phyloP scores from a whole-genome alignment of 768 basidiomycete species.

The Termitomyces sp. region DNA sequence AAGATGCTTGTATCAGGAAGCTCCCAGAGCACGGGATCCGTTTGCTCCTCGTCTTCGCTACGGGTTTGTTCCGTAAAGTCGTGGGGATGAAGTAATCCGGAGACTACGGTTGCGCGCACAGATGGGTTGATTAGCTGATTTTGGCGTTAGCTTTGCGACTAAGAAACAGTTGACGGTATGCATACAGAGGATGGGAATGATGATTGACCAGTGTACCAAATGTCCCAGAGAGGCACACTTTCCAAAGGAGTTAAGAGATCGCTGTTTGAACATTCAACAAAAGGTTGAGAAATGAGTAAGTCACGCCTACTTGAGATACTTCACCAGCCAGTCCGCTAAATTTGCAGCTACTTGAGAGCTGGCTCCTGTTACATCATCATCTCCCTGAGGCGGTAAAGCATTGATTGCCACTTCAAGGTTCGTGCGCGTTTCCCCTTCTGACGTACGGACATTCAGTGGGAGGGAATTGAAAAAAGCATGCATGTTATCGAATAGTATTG shows the following conservation, averaged over 20 bases:
- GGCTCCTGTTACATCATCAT: constrained; percentile 12
- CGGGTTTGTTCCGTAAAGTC: constrained; percentile 30
- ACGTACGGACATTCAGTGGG: constrained; percentile 23
- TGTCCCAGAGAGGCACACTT: constrained; percentile 51
- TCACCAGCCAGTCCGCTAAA: constrained; percentile 46
- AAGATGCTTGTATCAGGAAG: constrained; percentile 75
- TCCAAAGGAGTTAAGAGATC: constrained; percentile 42
- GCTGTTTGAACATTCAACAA: constrained; percentile 23
- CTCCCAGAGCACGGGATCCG: constrained; percentile 34
- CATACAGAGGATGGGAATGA: constrained; percentile 67
- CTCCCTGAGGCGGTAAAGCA: constrained; percentile 10
- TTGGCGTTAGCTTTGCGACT: neutral
- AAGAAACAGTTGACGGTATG: neutral
- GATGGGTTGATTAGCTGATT: constrained; percentile 66
- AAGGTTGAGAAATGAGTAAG: neutral
- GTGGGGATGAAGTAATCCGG: constrained; percentile 57
- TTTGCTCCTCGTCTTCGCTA: constrained; percentile 5
- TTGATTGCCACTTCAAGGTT: constrained; percentile 16
- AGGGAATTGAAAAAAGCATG: constrained; percentile 31
- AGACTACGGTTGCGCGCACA: constrained; percentile 51
- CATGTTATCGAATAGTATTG: constrained; percentile 33
- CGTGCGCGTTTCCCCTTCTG: constrained; percentile 27
- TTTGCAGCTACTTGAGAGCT: constrained; percentile 17
- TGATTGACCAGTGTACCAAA: constrained; percentile 67
- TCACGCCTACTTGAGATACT: constrained; percentile 44